A percentile compares a stretch with the other conserved stretches of the same genome.
Conservation (phyloP, 163 green algal species). For the Volvox carteri region DNA sequence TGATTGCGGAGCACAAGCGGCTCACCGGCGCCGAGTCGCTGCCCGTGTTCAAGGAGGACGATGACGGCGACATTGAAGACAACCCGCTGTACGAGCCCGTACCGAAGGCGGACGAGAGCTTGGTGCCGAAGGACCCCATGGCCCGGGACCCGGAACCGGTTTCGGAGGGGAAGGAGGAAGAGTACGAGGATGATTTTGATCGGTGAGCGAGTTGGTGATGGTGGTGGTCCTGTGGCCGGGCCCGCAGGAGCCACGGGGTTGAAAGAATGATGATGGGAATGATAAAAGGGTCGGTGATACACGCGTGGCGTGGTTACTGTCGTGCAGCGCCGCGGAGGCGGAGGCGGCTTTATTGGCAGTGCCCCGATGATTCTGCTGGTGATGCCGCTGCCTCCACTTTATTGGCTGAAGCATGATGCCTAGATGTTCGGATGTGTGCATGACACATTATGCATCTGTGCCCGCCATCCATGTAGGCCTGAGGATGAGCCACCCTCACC, state of each 20-base stretch:
- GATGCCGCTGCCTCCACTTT: neutral
- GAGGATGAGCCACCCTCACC: neutral
- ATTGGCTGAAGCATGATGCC: no score
- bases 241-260: neutral
- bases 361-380: no score
- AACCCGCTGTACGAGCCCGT: constrained; percentile 43
- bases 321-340: no score
- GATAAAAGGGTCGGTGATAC: neutral
- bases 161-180: constrained; percentile 19
- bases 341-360: neutral
- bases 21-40: constrained; percentile 1
- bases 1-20: constrained; percentile 51
- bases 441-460: no score
- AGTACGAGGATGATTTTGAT: constrained; percentile 36
- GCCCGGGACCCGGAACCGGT: neutral
- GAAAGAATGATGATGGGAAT: no score
- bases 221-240: neutral
- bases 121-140: constrained; percentile 30
- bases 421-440: no score
- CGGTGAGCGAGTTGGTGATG: neutral
- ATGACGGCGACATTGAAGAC: constrained; percentile 33
- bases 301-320: no score
- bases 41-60: constrained; percentile 33
- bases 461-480: no score
- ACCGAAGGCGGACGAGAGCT: constrained; percentile 25